These are phyloP conservation scores for Candida tunisiensis DNA, from an alignment of 1,139 yeast species.

Conservation along the genomic window DNA sequence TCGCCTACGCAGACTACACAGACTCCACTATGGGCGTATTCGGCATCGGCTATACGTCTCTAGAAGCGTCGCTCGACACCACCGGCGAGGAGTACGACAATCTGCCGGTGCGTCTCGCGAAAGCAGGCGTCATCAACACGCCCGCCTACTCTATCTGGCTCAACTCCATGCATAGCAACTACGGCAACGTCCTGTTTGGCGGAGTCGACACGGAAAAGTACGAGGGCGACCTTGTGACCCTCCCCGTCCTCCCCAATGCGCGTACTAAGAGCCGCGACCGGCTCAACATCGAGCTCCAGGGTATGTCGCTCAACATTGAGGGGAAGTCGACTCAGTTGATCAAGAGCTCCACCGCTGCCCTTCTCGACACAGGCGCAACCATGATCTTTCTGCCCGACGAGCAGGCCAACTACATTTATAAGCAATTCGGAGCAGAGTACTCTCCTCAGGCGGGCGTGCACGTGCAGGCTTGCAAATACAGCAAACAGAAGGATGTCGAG, in stretches of 20 bases:
- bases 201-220: slow-evolving; percentile 40
- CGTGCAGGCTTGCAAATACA: neutral
- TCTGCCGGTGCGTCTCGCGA: slow-evolving; percentile 6
- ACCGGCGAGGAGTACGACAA: slow-evolving; percentile 7
- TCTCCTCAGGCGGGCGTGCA: no score
- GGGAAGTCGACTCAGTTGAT: neutral
- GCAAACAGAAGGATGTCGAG: neutral
- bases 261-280: no score
- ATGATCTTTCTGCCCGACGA: slow-evolving; percentile 30
- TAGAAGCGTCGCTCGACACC: slow-evolving; percentile 5
- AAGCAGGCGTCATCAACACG: slow-evolving; percentile 6
- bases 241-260: slow-evolving; percentile 6
- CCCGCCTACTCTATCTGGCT: slow-evolving; percentile 39
- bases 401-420: slow-evolving; percentile 23
- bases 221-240: slow-evolving; percentile 23
- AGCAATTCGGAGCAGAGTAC: neutral
- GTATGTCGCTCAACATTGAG: neutral
- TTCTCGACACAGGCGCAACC: slow-evolving; percentile 52
- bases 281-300: slow-evolving; percentile 1
- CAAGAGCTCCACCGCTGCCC: slow-evolving; percentile 1
- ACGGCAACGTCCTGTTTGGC: slow-evolving; percentile 37
- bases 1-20: neutral
- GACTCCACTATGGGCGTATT: slow-evolving; percentile 3
- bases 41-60: slow-evolving; percentile 8
- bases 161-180: slow-evolving; percentile 20